These are phyloP conservation scores for Thermomucor indicae-seudaticae DNA, from an alignment of 371 early-diverging fungal genomes.

Conservation along the genomic window DNA sequence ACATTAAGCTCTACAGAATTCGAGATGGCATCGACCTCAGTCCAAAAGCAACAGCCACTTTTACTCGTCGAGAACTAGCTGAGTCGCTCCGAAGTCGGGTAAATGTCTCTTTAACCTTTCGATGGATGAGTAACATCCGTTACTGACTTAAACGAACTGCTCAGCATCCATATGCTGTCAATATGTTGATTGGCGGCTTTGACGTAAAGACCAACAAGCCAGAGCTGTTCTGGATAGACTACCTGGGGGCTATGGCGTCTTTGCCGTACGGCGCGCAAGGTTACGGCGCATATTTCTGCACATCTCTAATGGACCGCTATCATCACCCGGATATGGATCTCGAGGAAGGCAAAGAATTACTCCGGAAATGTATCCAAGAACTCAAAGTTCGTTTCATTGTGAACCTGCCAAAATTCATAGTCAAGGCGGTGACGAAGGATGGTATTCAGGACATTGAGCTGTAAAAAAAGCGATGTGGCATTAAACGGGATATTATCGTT, in stretches of 20 bases:
- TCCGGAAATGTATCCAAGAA: conserved; percentile 84
- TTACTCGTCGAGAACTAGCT: conserved; percentile 85
- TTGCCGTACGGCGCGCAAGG: conserved; percentile 93
- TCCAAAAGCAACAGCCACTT: conserved; percentile 80
- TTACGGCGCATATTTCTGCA: conserved; percentile 87
- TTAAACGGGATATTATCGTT: no score
- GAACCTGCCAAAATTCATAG: conserved; percentile 76
- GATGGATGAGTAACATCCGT: no score
- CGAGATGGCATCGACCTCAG: conserved; percentile 79
- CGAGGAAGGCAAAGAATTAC: conserved; percentile 77
- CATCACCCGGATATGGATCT: conserved; percentile 80
- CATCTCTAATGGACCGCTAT: conserved; percentile 92
- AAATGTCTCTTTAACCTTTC: conserved; percentile 15
- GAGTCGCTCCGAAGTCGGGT: conserved; percentile 84
- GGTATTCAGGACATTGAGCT: conserved; percentile 70
- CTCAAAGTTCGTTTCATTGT: conserved; percentile 85
- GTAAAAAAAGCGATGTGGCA: conserved; percentile 24
- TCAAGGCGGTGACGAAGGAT: conserved; percentile 82
- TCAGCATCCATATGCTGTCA: conserved; percentile 87
- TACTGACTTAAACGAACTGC: not conserved
- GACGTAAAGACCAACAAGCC: conserved; percentile 71
- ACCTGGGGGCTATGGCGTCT: conserved; percentile 77
- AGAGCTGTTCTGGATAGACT: conserved; percentile 91
- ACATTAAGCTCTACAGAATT: conserved; percentile 88
- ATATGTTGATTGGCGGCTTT: conserved; percentile 86